Conservation (phyloP, 1,284 basidiomycete species). For the Cryptococcus hybrid region DNA sequence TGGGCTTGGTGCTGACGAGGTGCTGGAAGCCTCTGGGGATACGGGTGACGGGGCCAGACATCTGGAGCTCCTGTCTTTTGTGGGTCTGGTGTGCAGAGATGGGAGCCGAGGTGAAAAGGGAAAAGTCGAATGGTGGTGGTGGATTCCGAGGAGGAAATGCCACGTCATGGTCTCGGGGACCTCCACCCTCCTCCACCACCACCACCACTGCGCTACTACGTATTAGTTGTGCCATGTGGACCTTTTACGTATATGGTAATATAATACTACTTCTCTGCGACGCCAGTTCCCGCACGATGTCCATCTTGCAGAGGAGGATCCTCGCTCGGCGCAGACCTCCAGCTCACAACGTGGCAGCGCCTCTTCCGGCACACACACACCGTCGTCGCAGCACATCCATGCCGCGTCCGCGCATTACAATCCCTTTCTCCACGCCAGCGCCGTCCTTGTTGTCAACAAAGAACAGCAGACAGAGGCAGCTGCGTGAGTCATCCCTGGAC, state of each 20-base stretch:
- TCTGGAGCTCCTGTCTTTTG: neutral
- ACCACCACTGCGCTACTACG: neutral
- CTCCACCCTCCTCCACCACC: neutral
- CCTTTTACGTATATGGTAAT: too few species aligned
- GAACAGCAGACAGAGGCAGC: neutral
- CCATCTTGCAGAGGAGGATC: too few species aligned
- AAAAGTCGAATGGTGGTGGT: neutral
- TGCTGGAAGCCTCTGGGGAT: constrained; percentile 30
- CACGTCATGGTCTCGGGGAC: neutral
- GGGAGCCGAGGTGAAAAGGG: neutral
- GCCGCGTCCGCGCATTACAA: constrained; percentile 20
- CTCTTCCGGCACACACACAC: constrained; percentile 2
- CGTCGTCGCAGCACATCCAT: constrained; percentile 17
- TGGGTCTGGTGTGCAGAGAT: too few species aligned
- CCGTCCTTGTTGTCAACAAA: constrained; percentile 12
- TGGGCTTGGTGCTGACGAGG: constrained; percentile 17
- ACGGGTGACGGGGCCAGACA: neutral
- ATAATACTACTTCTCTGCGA: too few species aligned
- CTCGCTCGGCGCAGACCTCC: too few species aligned
- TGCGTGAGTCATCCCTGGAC: neutral
- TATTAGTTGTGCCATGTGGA: neutral
- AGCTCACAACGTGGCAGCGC: too few species aligned
- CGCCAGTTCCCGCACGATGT: too few species aligned
- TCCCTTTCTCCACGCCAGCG: constrained; percentile 23
- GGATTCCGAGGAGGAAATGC: neutral